phyloP scores from a whole-genome alignment of 2,329 filamentous ascomycete species.

The Cordyceps javanica region DNA sequence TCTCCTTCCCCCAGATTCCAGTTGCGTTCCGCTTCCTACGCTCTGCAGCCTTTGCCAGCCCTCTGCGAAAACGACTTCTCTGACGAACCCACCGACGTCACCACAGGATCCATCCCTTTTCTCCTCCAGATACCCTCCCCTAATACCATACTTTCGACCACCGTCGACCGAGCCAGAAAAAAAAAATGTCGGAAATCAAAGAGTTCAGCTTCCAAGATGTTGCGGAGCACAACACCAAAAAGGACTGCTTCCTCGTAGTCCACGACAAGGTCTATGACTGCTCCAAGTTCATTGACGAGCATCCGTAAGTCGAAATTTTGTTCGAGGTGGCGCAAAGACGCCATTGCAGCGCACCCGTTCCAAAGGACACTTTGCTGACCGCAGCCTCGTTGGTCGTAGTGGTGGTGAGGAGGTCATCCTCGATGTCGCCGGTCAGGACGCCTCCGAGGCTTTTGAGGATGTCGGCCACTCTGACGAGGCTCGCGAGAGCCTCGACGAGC shows the following conservation, averaged over 20 bases:
- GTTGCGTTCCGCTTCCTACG: not conserved
- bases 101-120: not conserved
- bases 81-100: not conserved
- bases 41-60: not conserved
- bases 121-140: not conserved
- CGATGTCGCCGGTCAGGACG: conserved; percentile 92
- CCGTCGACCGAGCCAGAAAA: conserved; percentile 13
- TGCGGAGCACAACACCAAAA: conserved; percentile 83
- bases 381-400: conserved; percentile 39
- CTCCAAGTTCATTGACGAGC: conserved; percentile 90
- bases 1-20: not conserved
- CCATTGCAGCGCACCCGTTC: not conserved
- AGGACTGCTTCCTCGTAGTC: conserved; percentile 84
- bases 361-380: not conserved
- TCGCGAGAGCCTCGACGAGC: conserved; percentile 78
- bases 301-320: conserved; percentile 59
- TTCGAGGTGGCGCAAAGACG: not conserved
- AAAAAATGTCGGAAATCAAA: conserved; percentile 26
- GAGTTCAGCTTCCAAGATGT: conserved; percentile 75
- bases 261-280: conserved; percentile 96
- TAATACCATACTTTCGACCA: not conserved
- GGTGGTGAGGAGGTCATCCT: conserved; percentile 98
- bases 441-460: conserved; percentile 97
- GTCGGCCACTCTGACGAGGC: conserved; percentile 99
- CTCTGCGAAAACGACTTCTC: too few species aligned